phyloP scores from a whole-genome alignment of 2,329 filamentous ascomycete species.

The Scedosporium apiospermum region DNA sequence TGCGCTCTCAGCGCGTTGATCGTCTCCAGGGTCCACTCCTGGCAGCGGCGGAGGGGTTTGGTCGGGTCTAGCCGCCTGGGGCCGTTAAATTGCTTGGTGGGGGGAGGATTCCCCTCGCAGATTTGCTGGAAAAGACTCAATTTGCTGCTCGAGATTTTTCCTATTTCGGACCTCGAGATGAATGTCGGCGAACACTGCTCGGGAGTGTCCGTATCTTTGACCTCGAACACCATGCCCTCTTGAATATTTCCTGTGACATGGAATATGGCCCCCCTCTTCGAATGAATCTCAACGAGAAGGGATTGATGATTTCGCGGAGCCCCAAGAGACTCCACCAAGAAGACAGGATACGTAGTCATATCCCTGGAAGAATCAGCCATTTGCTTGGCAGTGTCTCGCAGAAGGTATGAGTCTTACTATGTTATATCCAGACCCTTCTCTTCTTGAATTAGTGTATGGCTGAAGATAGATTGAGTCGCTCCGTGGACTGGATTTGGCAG shows the following conservation, averaged over 20 bases:
- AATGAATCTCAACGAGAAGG: not conserved
- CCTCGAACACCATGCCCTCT: not conserved
- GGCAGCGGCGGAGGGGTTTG: not conserved
- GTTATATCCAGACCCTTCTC: too few relatives aligned
- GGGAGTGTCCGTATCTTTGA: not conserved
- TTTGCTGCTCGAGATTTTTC: not conserved
- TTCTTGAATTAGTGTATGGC: too few relatives aligned
- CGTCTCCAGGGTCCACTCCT: not conserved
- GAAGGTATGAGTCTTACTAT: too few relatives aligned
- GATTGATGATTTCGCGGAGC: not conserved
- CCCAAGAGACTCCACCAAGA: too few relatives aligned
- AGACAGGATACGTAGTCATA: too few relatives aligned
- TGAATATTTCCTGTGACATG: not conserved
- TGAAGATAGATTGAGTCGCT: too few relatives aligned
- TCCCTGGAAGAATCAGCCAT: too few relatives aligned
- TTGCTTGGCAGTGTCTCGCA: too few relatives aligned
- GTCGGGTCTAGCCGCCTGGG: not conserved
- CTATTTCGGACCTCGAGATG: not conserved
- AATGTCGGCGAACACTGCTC: not conserved
- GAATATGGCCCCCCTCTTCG: not conserved
- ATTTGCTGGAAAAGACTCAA: not conserved
- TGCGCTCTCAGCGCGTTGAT: too few relatives aligned
- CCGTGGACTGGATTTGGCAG: too few relatives aligned
- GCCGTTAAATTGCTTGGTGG: not conserved
- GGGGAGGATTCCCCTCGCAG: not conserved